These are phyloP conservation scores for Coelastrella sp. DNA, from an alignment of 139 green algal genomes.

Conservation along the genomic window DNA sequence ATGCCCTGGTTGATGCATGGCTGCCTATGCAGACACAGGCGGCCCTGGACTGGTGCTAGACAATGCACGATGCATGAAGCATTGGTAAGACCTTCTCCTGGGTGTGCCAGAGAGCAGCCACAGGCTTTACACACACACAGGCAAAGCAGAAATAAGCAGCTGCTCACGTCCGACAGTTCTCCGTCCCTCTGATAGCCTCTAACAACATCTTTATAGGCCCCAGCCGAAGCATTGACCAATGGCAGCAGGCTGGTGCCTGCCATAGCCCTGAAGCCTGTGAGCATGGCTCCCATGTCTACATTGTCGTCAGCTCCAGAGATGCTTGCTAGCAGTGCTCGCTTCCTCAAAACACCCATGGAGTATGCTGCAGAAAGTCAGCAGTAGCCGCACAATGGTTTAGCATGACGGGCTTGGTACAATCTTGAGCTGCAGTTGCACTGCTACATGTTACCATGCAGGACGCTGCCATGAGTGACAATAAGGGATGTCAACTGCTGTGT, in stretches of 20 bases:
- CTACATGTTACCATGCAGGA: background rate
- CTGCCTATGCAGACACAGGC: background rate
- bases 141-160: background rate
- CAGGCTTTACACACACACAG: background rate
- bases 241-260: background rate
- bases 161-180: constrained; percentile 37
- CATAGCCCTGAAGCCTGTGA: constrained; percentile 6
- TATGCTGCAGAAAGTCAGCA: constrained; percentile 25
- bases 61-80: background rate
- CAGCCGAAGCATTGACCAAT: background rate
- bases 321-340: constrained; percentile 25
- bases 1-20: background rate
- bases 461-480: background rate
- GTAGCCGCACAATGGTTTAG: background rate
- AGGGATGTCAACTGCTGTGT: too few relatives aligned
- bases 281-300: constrained; percentile 52
- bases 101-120: too few relatives aligned
- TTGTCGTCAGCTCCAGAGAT: constrained; percentile 44
- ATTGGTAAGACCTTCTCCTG: background rate
- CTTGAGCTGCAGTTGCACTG: background rate
- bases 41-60: background rate
- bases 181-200: constrained; percentile 12
- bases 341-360: constrained; percentile 41
- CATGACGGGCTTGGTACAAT: too few relatives aligned
- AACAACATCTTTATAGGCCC: background rate